Conservation (phyloP, 805 yeast species). For the Scheffersomyces spartinae region DNA sequence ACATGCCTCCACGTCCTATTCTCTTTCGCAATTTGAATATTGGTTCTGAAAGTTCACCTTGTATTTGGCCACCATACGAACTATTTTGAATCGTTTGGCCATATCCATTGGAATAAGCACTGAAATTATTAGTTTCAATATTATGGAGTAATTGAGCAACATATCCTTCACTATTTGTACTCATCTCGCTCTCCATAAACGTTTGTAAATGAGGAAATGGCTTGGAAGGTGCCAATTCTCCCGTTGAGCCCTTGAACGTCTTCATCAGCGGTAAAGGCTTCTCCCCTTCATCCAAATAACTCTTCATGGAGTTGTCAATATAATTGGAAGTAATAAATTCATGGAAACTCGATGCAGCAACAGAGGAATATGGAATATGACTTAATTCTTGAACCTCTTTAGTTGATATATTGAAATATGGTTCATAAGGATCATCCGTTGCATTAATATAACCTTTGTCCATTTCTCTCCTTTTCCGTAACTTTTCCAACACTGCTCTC, state of each 20-base stretch:
- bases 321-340: conserved; percentile 54
- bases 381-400: conserved; percentile 41
- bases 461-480: conserved; percentile 57
- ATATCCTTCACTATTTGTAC: conserved; percentile 16
- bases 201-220: conserved; percentile 39
- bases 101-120: conserved; percentile 28
- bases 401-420: conserved; percentile 59
- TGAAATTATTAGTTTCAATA: conserved; percentile 27
- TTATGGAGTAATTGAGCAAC: conserved; percentile 27
- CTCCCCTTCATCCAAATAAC: conserved; percentile 33
- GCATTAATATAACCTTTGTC: conserved; percentile 73
- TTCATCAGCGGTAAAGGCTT: conserved; percentile 32
- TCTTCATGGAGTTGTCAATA: conserved; percentile 28
- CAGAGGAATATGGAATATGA: conserved; percentile 73
- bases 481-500: conserved; percentile 75
- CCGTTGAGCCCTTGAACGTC: conserved; percentile 38
- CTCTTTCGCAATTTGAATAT: conserved; percentile 62
- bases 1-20: conserved; percentile 57
- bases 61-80: conserved; percentile 5
- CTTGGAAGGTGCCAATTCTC: conserved; percentile 36
- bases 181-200: conserved; percentile 17
- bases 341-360: conserved; percentile 52
- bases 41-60: conserved; percentile 28
- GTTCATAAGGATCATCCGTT: conserved; percentile 80
- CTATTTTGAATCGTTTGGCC: too few species aligned